Percentiles rank a stretch among this genome's conserved stretches.
Conservation (phyloP, 257 asterid species). For the Solanum rostratum region DNA sequence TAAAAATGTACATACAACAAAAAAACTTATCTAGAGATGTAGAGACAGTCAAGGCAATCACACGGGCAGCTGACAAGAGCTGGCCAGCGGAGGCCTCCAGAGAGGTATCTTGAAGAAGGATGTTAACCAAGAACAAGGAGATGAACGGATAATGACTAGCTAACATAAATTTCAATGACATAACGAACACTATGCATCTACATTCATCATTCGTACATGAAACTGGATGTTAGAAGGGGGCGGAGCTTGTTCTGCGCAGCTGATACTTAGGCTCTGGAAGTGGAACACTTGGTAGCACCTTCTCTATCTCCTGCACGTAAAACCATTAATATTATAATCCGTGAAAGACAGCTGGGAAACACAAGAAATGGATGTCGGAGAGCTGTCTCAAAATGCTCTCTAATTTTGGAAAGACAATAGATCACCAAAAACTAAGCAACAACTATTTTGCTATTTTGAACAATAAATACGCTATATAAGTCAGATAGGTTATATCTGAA, state of each 20-base stretch:
- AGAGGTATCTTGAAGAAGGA: background rate
- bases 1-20: slow-evolving; percentile 17
- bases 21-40: background rate
- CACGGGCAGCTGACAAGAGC: background rate
- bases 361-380: background rate
- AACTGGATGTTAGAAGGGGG: slow-evolving; percentile 16
- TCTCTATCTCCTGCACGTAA: slow-evolving; percentile 26
- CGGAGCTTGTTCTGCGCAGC: slow-evolving; percentile 36
- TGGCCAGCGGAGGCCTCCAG: background rate
- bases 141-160: background rate
- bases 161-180: background rate
- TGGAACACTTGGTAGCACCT: slow-evolving; percentile 19
- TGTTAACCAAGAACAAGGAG: background rate
- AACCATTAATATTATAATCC: background rate
- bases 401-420: background rate
- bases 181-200: slow-evolving; percentile 4
- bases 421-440: background rate
- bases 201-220: background rate
- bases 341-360: background rate
- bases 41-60: background rate
- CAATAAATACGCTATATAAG: background rate
- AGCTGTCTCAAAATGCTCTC: background rate
- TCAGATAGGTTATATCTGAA: background rate
- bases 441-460: background rate
- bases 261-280: slow-evolving; percentile 37